A percentile compares a stretch with the other conserved stretches of the same genome.
Conservation (phyloP, 1,139 yeast genomes). For the Saccharomyces uvarum region DNA sequence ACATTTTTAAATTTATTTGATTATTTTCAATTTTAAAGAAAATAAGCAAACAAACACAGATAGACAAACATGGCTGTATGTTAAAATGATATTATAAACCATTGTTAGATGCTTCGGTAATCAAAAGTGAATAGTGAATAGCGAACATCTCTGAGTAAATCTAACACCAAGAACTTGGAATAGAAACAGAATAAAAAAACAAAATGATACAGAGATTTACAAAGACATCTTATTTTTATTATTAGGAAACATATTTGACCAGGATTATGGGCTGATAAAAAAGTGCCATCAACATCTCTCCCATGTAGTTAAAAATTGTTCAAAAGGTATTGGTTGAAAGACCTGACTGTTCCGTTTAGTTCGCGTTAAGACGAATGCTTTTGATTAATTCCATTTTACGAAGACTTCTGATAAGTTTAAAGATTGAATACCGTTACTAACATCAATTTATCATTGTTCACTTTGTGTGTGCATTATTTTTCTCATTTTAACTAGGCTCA, state of each 20-base stretch:
- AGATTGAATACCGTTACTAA: not conserved
- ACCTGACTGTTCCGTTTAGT: not conserved
- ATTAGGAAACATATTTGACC: no score
- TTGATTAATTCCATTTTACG: not conserved
- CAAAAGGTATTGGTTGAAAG: no score
- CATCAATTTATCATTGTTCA: not conserved
- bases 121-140: not conserved
- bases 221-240: no score
- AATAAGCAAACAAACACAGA: not conserved
- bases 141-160: not conserved
- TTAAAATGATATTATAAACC: not conserved
- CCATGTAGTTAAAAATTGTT: no score
- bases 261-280: no score
- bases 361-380: not conserved
- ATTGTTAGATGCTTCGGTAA: not conserved
- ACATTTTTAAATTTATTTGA: not conserved
- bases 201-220: not conserved
- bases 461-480: not conserved
- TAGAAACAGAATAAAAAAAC: not conserved
- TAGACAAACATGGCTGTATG: conserved; percentile 1
- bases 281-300: not conserved
- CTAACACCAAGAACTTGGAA: not conserved
- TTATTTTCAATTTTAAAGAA: not conserved
- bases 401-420: not conserved
- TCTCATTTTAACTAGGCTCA: conserved; percentile 54